A percentile compares a stretch with the other conserved stretches of the same genome.
phyloP scores from a whole-genome alignment of 352 stramenopile genomes.

The Phytopythium kandeliae region DNA sequence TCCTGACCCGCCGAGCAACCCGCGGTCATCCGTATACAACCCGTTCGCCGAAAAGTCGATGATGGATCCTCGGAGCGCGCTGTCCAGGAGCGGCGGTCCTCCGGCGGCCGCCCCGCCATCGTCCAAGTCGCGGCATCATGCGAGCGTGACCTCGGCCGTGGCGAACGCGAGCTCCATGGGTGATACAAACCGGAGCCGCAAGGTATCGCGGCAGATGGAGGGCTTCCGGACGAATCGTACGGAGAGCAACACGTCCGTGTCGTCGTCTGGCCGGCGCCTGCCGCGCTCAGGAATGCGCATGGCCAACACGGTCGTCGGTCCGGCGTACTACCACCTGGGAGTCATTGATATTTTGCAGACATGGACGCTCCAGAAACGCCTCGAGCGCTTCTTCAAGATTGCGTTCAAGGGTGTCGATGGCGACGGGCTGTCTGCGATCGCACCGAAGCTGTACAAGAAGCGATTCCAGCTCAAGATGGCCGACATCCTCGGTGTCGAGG shows the following conservation, averaged over 20 bases:
- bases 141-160: conserved; percentile 52
- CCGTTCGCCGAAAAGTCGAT: conserved; percentile 64
- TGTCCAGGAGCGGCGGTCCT: conserved; percentile 23
- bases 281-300: conserved; percentile 80
- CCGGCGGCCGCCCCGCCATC: conserved; percentile 16
- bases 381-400: conserved; percentile 88
- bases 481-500: conserved; percentile 79
- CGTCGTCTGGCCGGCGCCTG: conserved; percentile 59
- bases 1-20: conserved; percentile 8
- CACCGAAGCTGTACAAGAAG: conserved; percentile 75
- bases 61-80: conserved; percentile 47
- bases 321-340: conserved; percentile 87
- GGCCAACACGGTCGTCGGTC: conserved; percentile 81
- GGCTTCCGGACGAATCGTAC: conserved; percentile 29
- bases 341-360: conserved; percentile 91
- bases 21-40: conserved; percentile 36
- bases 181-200: conserved; percentile 22
- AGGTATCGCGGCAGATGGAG: conserved; percentile 47
- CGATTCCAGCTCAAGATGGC: conserved; percentile 86
- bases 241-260: conserved; percentile 56
- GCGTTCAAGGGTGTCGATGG: conserved; percentile 73
- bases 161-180: conserved; percentile 8
- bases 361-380: conserved; percentile 83
- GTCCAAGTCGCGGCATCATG: conserved; percentile 42
- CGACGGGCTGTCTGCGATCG: conserved; percentile 80